Base-by-base conservation (phyloP, 345 rosid genomes). In the Microthlaspi erraticum region DNA sequence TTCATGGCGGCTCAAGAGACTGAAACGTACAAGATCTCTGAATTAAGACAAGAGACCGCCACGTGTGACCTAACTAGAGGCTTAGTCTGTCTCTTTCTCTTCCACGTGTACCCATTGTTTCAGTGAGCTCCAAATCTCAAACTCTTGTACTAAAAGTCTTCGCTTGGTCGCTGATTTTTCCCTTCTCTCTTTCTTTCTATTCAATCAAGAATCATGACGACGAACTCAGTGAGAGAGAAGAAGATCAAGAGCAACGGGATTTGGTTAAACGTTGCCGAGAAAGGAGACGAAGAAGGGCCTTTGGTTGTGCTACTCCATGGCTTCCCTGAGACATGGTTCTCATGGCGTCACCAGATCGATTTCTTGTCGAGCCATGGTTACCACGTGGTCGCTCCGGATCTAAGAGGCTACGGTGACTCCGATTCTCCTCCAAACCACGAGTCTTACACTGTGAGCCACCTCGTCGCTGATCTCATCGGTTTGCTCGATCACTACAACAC, bases 291-390 rank as follows among this genome's bases (percentile, higher is more conserved):
- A 0, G 6, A 7, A 10, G 83, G 89, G 7, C 87, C 91, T 3
- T 70, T 87, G 7, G 86, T 86, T 55, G 42, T 90, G 29, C 52
- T 87, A 10, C 86, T 87, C 44, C 91, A 84, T 70, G 93, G 96
- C 36, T 89, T 89, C 82, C 92, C 96, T 23, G 96, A 89, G 72
- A 67, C 83, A 49, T 87, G 88, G 89, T 86, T 78, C 68, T 86
- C 91, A 5, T 87, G 91, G 96, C 85, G 91, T 65, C 88, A 87
- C 55, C 91, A 85, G 76, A 89, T 87, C 42, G 53, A 70, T 48
- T 78, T 55, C 80, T 67, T 85, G 74, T 89, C 86, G 23, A 61
- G 46, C 61, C 82, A 67, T 51, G 91, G 92, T 9, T 89, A 78
- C 81, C 92, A 77, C 58, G 85, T 67, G 0, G 84, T 87, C 31